Evolutionary conservation across 306 rosid genomes (phyloP), one percentile per base, ranked within the genome.

Genomic region (Medicago arabica): DNA sequence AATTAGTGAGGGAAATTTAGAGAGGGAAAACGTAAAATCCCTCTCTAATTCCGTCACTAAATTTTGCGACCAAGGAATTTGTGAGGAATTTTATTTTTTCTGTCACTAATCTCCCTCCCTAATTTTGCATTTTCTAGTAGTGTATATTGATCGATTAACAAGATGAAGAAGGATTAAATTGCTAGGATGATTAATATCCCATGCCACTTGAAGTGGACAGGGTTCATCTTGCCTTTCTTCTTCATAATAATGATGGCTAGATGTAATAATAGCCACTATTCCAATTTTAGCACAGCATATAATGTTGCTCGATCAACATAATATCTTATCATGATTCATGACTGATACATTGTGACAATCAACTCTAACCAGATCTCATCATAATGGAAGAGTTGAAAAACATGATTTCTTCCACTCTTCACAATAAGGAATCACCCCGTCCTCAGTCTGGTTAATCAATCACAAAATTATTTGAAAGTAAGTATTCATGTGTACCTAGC

Each of bases 291-390:
- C 64, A 25, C 38, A 58, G 9, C 8, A 50, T 2, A 16, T 50
- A 50, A n/a, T 51, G 57, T 58, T 58, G 64, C 64, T 58, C 16
- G 0, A 58, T 55, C 25, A 53, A 9, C 4, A 58, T 12, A 23
- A 58, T 58, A 28, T 58, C 36, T 10, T 58, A 58, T 58, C 64
- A 58, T 58, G 64, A 18, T 23, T 23, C 38, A 58, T 58, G 64
- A 58, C 38, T 18, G 64, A 28, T 23, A 21, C 64, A 58, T 58
- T 58, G 3, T 58, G 64, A 58, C 23, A 5, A 58, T 11, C 39
- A 23, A 58, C n/a, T 23, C 64, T 58, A 57, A 12, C n/a, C 21
- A 53, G 23, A 53, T 53, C 21, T 17, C 60, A 53, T 7, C 59
- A 53, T 53, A 17, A 53, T 53, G 13, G 23, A 53, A 53, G 10